Base-by-base conservation (phyloP, 495 filamentous ascomycete genomes). In the Aspergillus indologenus region DNA sequence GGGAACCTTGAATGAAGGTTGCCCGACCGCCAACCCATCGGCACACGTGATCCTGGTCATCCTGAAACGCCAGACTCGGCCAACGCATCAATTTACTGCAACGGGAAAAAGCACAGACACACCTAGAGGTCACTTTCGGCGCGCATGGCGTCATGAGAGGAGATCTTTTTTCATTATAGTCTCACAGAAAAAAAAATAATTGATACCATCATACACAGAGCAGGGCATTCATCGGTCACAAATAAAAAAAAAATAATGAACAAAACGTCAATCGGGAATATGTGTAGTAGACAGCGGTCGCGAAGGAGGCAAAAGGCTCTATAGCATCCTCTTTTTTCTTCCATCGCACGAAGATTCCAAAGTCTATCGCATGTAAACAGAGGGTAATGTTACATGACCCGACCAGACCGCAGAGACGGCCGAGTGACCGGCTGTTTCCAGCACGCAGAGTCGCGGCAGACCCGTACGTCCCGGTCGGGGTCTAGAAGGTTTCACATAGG, bases 351-450 rank as follows among this genome's bases (percentile, higher is more conserved):
- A 64, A 64, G 60, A 61, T 14, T 58, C 63, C 63, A 56, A 65
- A 53, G 60, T 68, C 65, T 68, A 68, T 63, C 59, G 61, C 57
- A 54, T 55, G 45, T 57, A 56, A 63, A 57, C 53, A 63, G 46
- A 44, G 49, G 60, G 57, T 78, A 75, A 73, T 69, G 72, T 67
- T 78, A 78, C 75, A 78, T 40, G 34, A 40, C 34, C 34, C 34
- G 66, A 71, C 61, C 73, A 71, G 56, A 66, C 65, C 65, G 66
- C 58, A 62, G 58, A 60, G 62, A 60, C 61, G 51, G 56, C 64
- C 69, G 59, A 56, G 44, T 58, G 65, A 18, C 2, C 48, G 48
- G 22, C 64, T 61, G 47, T 57, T 54, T 56, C 59, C 47, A 56
- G 26, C 53, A 15, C 24, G 45, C 58, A 46, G 24, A 59, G 7